Evolutionary conservation across 1,139 yeast genomes (phyloP).

Genomic region (Waltiozyma sp.): DNA sequence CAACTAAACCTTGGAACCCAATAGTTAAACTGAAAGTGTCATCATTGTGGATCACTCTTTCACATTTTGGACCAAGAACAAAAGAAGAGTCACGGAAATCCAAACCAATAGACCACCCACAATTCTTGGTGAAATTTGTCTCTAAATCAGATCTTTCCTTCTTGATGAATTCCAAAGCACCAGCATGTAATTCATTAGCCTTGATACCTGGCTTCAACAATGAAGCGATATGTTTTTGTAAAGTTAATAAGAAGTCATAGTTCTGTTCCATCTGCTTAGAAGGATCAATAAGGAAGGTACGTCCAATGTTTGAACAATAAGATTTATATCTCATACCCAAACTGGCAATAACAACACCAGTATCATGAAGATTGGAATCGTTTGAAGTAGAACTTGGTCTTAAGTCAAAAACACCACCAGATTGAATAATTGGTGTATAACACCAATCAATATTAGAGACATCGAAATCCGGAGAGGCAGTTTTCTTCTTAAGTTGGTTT

Average conservation of each 20-base stretch:
- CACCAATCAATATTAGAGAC: slow-evolving; percentile 84
- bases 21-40: slow-evolving; percentile 67
- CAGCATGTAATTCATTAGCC: slow-evolving; percentile 56
- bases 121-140: slow-evolving; percentile 59
- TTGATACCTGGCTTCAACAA: slow-evolving; percentile 57
- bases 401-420: slow-evolving; percentile 79
- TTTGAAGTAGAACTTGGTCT: slow-evolving; percentile 77
- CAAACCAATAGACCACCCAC: slow-evolving; percentile 86
- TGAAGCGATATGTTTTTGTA: slow-evolving; percentile 52
- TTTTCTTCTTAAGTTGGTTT: slow-evolving; percentile 34
- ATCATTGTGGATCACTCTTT: slow-evolving; percentile 56
- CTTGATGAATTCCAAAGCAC: slow-evolving; percentile 48
- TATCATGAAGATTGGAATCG: slow-evolving; percentile 54
- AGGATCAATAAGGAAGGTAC: slow-evolving; percentile 89
- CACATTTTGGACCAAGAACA: slow-evolving; percentile 64
- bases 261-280: slow-evolving; percentile 66
- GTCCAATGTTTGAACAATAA: slow-evolving; percentile 79
- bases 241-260: slow-evolving; percentile 63
- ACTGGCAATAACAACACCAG: slow-evolving; percentile 66
- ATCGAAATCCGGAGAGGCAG: slow-evolving; percentile 53
- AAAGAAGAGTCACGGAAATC: slow-evolving; percentile 80
- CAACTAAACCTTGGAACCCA: slow-evolving; percentile 59
- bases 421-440: slow-evolving; percentile 82
- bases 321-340: slow-evolving; percentile 82
- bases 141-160: slow-evolving; percentile 54